Base-by-base conservation (phyloP, 345 rosid genomes). In the Xanthoceras sorbifolium region DNA sequence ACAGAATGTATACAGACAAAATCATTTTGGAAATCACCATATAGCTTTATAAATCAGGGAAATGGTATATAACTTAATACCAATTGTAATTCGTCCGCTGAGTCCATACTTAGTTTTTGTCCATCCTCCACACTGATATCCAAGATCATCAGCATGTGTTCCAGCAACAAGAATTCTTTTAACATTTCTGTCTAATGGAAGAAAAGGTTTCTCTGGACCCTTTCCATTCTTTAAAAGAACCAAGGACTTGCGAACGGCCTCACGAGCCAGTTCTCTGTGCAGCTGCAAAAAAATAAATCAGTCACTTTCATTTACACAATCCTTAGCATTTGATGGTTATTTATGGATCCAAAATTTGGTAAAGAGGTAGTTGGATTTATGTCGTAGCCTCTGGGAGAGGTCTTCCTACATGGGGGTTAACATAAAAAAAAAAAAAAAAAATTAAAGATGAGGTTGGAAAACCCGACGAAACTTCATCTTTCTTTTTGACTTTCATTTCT, bases 111-210 rank as follows among this genome's bases (percentile, higher is more conserved):
- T 86, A 63, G 84, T 75, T 72, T 60, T 84, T n/a, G 97, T 91
- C 98, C 98, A 93, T 23, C 98, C 98, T 72, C 98, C 98, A 31
- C 97, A 93, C 72, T 93, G 98, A 81, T 82, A 93, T 26, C 98
- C 97, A 64, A 94, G 94, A 87, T 94, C 85, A 77, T 93, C 92
- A 55, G 96, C 94, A 73, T 95, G 99, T 10, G 90, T 82, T 80
- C 99, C 97, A 20, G 86, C 76, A 25, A 90, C 90, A 60, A 95
- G 92, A 79, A 95, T 87, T 76, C 77, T 93, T 81, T 77, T 85
- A 28, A 90, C 90, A 38, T 80, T 90, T 81, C 80, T 86, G 72
- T 93, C 89, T 52, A 95, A 79, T 50, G 98, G 97, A 76, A 95
- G 90, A 74, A 90, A 86, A 11, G 86, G 80, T 72, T 86, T 86